phyloP scores from a whole-genome alignment of 208 protist genomes.

The Angomonas ambiguus region DNA sequence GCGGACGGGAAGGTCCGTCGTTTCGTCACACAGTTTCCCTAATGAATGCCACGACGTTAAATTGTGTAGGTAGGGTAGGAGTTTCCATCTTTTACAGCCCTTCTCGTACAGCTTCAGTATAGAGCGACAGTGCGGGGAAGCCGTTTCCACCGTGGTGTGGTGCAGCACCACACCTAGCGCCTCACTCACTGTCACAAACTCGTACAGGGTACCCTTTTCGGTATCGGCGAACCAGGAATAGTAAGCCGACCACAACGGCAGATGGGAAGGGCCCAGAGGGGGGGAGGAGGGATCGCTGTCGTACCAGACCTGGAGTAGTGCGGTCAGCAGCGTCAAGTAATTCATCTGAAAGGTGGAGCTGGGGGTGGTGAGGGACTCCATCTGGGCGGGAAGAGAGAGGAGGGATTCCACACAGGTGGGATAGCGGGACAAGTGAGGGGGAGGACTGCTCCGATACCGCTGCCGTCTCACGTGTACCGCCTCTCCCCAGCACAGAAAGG shows the following conservation, averaged over 20 bases:
- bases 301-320: not conserved
- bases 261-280: not conserved
- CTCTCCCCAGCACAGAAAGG: slow-evolving; percentile 1
- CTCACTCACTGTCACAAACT: not conserved
- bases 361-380: not conserved
- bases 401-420: not conserved
- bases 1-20: too few species aligned
- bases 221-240: not conserved
- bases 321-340: not conserved
- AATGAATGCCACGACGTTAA: not conserved
- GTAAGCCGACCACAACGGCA: not conserved
- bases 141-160: not conserved
- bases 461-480: not conserved
- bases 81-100: not conserved
- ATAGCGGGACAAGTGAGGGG: not conserved
- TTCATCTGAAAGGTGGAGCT: slow-evolving; percentile 3
- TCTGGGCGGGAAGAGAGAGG: not conserved
- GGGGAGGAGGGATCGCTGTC: not conserved
- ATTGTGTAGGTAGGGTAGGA: not conserved
- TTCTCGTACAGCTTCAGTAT: not conserved
- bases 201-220: not conserved
- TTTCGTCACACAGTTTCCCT: not conserved
- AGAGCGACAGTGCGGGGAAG: not conserved
- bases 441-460: not conserved
- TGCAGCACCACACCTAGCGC: not conserved